Percentiles rank a stretch among this genome's conserved stretches.
Evolutionary conservation across 306 rosid species (phyloP).

Genomic region (peach (Prunus persica)): DNA sequence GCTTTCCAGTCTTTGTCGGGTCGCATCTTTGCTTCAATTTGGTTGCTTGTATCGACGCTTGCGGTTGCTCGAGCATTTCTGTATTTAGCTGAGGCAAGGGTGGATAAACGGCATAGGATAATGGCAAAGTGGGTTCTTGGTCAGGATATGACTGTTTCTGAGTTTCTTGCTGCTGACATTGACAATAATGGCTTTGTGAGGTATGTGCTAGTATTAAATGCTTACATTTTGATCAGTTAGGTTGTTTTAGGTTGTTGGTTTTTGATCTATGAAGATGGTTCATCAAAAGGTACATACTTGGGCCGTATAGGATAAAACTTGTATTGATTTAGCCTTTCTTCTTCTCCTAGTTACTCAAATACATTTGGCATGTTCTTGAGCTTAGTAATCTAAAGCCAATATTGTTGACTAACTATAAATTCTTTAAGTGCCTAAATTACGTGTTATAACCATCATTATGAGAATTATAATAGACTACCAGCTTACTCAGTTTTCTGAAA

Average conservation of each 20-base stretch:
- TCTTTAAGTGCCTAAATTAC: background rate
- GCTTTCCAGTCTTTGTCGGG: conserved; percentile 76
- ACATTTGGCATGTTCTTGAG: background rate
- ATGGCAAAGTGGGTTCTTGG: conserved; percentile 99
- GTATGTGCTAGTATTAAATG: conserved; percentile 34
- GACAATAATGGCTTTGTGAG: conserved; percentile 94
- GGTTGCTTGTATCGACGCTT: conserved; percentile 94
- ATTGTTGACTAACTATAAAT: background rate
- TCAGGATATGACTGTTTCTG: conserved; percentile 86
- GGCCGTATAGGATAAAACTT: background rate
- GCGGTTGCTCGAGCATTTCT: conserved; percentile 91
- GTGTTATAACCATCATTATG: background rate
- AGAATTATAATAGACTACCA: background rate
- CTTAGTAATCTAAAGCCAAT: background rate
- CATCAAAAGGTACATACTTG: background rate
- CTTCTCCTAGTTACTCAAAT: background rate
- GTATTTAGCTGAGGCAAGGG: conserved; percentile 95
- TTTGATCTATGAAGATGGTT: background rate
- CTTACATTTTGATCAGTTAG: background rate
- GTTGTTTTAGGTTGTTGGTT: background rate
- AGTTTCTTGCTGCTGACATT: conserved; percentile 94
- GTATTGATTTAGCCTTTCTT: background rate
- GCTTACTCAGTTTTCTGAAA: background rate
- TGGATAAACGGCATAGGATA: conserved; percentile 87
- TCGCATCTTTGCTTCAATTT: conserved; percentile 79